Conservation (phyloP, 176 grass and related monocot genomes). For the Bolboschoenus planiculmis region DNA sequence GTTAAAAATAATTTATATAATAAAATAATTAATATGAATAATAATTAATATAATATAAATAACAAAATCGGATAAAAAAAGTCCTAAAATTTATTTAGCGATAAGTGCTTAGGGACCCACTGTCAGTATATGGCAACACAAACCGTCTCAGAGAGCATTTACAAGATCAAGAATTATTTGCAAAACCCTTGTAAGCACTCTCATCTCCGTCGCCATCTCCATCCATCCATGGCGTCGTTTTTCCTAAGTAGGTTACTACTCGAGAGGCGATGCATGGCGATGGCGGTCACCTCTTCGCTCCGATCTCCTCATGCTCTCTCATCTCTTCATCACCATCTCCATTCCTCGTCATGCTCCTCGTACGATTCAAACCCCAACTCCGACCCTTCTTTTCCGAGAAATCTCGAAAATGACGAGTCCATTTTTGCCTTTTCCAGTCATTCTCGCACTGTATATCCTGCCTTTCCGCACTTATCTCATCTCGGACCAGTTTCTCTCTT, state of each 20-base stretch:
- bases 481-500: not conserved
- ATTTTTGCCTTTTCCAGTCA: slow-evolving; percentile 24
- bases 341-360: slow-evolving; percentile 36
- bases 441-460: slow-evolving; percentile 19
- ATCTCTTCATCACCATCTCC: not conserved
- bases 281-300: not conserved
- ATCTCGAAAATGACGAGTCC: not conserved
- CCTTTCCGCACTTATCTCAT: slow-evolving; percentile 13
- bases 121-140: no score
- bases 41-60: no score
- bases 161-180: no score
- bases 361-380: slow-evolving; percentile 29
- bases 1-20: no score
- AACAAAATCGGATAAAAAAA: no score
- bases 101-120: no score
- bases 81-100: no score
- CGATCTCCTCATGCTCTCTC: slow-evolving; percentile 8
- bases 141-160: no score
- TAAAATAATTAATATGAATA: no score
- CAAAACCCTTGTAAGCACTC: no score
- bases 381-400: not conserved
- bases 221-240: not conserved
- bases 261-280: not conserved
- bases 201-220: not conserved
- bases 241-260: not conserved